Percentiles rank a stretch among this genome's conserved stretches.
These are phyloP conservation scores for Eucalyptus cloeziana DNA, from an alignment of 345 rosid genomes.

Conservation along the genomic window DNA sequence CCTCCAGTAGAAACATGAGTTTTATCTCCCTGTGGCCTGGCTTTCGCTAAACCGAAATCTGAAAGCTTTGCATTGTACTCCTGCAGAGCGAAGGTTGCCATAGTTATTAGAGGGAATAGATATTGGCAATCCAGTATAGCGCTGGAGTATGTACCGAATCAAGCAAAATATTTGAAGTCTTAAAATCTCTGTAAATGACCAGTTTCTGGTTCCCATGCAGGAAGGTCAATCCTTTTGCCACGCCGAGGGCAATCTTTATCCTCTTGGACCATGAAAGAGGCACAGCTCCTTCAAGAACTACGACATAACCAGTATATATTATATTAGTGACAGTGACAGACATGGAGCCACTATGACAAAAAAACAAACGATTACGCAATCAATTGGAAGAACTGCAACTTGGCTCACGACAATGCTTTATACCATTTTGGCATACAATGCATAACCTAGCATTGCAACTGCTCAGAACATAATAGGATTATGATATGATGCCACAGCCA, in stretches of 20 bases:
- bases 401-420: not conserved
- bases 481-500: not conserved
- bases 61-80: conserved; percentile 74
- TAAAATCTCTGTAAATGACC: conserved; percentile 89
- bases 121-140: not conserved
- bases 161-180: conserved; percentile 88
- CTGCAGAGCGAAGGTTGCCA: conserved; percentile 10
- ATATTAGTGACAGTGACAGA: not conserved
- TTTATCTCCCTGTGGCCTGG: conserved; percentile 74
- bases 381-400: not conserved
- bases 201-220: conserved; percentile 84
- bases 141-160: conserved; percentile 45
- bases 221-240: conserved; percentile 93
- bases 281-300: conserved; percentile 39
- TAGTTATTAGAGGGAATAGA: not conserved
- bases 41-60: conserved; percentile 75
- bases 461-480: not conserved
- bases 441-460: not conserved
- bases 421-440: not conserved
- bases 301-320: not conserved
- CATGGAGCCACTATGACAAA: not conserved
- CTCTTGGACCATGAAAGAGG: conserved; percentile 82
- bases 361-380: not conserved
- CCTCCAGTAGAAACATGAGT: conserved; percentile 79
- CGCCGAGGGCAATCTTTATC: conserved; percentile 82